Base-by-base conservation (phyloP, 2,329 filamentous ascomycete species). In the Eutypella sp. region DNA sequence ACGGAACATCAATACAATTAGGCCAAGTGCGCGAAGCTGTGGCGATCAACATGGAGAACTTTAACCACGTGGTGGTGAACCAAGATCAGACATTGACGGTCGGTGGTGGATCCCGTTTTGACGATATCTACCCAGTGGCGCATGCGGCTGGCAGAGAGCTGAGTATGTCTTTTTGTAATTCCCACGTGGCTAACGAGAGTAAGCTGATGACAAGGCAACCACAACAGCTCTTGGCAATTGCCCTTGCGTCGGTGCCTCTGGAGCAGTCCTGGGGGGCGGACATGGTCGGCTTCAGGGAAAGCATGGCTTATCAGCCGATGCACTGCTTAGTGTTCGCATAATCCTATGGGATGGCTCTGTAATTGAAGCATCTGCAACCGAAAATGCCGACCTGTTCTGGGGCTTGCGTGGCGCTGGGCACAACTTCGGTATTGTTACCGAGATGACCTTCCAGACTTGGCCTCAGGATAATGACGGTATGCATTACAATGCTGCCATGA, bases 351-450 rank as follows among this genome's bases (percentile, higher is more conserved):
- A 71, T 37, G 70, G 69, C 3, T 60, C 56, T 4, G 43, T 63
- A 39, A 48, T 60, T 5, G 63, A 54, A 0, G 59, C 64, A 2
- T 58, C 61, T 44, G 52, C 48, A 22, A 45, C 46, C 4, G 37
- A 42, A 24, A 56, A 60, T 13, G 61, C 64, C 0, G 70, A 73
- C 42, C 59, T 74, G 5, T 74, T 63, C 55, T 74, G 70, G 71
- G 71, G 63, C 4, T 62, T 74, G 50, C 61, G 66, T n/a, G 71
- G 71, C 4, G 69, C 69, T 1, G 70, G 69, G 1, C 67, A 71
- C 47, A 73, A 73, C 50, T 73, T 73, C 36, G 71, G 70, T 18
- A 70, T 53, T 15, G 42, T 50, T 8, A 24, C 40, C 7, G 42
- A 42, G 13, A 46, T 46, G 5, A 50, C 48, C 0, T 48, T 40